Evolutionary conservation across 306 rosid species (phyloP).

Genomic region (Prunus salicina): DNA sequence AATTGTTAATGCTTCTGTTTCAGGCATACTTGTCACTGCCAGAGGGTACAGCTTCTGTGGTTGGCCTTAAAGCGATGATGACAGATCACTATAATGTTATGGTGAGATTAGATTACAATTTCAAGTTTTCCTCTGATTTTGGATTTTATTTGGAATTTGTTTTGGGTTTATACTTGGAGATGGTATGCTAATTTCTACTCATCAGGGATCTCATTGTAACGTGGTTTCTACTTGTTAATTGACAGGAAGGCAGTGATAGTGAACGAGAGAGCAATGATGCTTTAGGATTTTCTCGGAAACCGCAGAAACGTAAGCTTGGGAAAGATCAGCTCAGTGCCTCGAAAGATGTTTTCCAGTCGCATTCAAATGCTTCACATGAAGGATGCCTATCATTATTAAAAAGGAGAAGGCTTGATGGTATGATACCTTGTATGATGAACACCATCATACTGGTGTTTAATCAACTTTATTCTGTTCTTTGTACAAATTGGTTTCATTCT

Average conservation of each 20-base stretch:
- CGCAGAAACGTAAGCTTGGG: constrained; percentile 50
- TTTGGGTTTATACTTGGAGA: background rate
- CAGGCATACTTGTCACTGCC: constrained; percentile 93
- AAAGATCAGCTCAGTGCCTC: constrained; percentile 40
- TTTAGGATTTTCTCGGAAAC: constrained; percentile 37
- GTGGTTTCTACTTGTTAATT: constrained; percentile 22
- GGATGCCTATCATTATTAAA: constrained; percentile 62
- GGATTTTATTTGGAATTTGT: background rate
- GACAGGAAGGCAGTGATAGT: constrained; percentile 69
- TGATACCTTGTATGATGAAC: constrained; percentile 8
- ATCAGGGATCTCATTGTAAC: constrained; percentile 9
- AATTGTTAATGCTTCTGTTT: constrained; percentile 19
- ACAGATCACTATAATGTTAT: constrained; percentile 78
- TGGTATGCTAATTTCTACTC: background rate
- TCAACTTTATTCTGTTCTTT: background rate
- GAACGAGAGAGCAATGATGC: constrained; percentile 68
- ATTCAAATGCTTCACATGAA: constrained; percentile 43
- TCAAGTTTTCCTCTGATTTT: constrained; percentile 6
- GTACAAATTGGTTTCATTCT: background rate
- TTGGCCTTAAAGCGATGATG: constrained; percentile 83
- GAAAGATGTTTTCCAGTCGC: constrained; percentile 46
- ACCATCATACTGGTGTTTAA: background rate
- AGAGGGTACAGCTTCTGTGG: constrained; percentile 82
- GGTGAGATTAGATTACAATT: constrained; percentile 42
- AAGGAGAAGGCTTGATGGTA: constrained; percentile 66